Conservation (phyloP, 1,284 basidiomycete species). For the Cutaneotrichosporon curvatum region DNA sequence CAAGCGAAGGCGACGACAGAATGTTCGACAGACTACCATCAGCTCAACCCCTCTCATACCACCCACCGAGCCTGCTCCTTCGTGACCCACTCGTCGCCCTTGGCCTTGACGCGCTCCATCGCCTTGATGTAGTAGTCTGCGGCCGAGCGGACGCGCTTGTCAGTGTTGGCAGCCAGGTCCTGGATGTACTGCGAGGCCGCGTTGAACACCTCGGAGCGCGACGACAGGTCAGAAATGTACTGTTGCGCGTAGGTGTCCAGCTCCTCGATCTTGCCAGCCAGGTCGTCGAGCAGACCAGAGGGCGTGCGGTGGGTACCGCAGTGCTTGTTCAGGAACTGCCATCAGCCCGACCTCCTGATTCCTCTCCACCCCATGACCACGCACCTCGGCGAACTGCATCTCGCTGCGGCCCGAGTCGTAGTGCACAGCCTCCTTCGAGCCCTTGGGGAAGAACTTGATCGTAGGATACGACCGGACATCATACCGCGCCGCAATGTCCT, state of each 20-base stretch:
- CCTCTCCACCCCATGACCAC: no score
- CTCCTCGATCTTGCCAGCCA: slow-evolving; percentile 73
- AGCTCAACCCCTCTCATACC: slow-evolving; percentile 1
- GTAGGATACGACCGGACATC: slow-evolving; percentile 74
- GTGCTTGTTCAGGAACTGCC: slow-evolving; percentile 63
- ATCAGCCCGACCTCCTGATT: neutral
- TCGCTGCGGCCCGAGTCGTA: slow-evolving; percentile 52
- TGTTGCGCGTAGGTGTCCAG: slow-evolving; percentile 67
- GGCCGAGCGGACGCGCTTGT: slow-evolving; percentile 43
- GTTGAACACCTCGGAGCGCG: slow-evolving; percentile 56
- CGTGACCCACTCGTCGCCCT: slow-evolving; percentile 67
- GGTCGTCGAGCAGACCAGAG: slow-evolving; percentile 69
- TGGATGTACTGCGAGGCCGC: slow-evolving; percentile 48
- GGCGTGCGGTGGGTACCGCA: slow-evolving; percentile 77
- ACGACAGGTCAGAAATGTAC: slow-evolving; percentile 57
- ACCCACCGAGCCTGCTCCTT: slow-evolving; percentile 79
- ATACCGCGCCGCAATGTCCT: slow-evolving; percentile 65
- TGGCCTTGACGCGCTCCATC: slow-evolving; percentile 77
- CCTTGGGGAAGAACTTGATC: slow-evolving; percentile 88
- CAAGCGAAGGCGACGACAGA: slow-evolving; percentile 49
- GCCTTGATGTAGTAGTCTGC: slow-evolving; percentile 81
- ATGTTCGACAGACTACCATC: slow-evolving; percentile 38
- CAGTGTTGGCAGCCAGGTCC: slow-evolving; percentile 18
- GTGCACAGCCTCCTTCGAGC: slow-evolving; percentile 50
- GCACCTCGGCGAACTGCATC: slow-evolving; percentile 45